Conservation (phyloP, 495 filamentous ascomycete species). For the Letharia columbiana region DNA sequence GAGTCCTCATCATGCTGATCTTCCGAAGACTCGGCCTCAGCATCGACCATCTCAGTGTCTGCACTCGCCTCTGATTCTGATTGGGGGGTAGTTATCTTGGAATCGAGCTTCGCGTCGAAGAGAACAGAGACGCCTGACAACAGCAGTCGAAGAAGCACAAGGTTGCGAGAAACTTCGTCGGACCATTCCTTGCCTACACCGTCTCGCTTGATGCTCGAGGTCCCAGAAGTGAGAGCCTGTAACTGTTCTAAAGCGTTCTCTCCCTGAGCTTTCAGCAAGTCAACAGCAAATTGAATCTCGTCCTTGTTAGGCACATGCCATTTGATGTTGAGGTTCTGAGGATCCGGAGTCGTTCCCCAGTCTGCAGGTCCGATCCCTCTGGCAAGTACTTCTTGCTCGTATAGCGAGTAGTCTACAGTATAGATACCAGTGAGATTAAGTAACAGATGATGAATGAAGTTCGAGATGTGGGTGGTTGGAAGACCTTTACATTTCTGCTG, state of each 20-base stretch:
- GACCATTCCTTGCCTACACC: slow-evolving; percentile 98
- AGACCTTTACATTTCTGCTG: slow-evolving; percentile 88
- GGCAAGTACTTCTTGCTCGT: slow-evolving; percentile 57
- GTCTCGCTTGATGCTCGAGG: slow-evolving; percentile 79
- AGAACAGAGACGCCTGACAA: slow-evolving; percentile 81
- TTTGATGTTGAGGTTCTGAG: slow-evolving; percentile 66
- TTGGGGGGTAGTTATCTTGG: slow-evolving; percentile 32
- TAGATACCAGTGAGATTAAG: slow-evolving; percentile 93
- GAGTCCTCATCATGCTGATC: slow-evolving; percentile 54
- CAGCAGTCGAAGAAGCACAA: slow-evolving; percentile 75
- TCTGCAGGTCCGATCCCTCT: slow-evolving; percentile 54
- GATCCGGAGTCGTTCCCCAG: slow-evolving; percentile 68
- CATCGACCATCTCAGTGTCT: slow-evolving; percentile 40
- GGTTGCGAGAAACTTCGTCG: slow-evolving; percentile 83
- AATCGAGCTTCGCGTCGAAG: slow-evolving; percentile 70
- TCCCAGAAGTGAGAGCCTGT: slow-evolving; percentile 64
- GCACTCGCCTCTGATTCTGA: slow-evolving; percentile 24
- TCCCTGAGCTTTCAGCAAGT: slow-evolving; percentile 73
- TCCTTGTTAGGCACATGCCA: slow-evolving; percentile 79
- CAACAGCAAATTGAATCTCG: slow-evolving; percentile 81
- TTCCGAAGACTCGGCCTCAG: slow-evolving; percentile 38
- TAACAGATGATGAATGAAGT: slow-evolving; percentile 97
- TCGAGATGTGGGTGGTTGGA: slow-evolving; percentile 90
- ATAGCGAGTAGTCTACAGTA: slow-evolving; percentile 76
- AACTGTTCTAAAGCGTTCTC: slow-evolving; percentile 60